Conservation (phyloP, 2,329 filamentous ascomycete species). For the Aspergillus calidoustus region DNA sequence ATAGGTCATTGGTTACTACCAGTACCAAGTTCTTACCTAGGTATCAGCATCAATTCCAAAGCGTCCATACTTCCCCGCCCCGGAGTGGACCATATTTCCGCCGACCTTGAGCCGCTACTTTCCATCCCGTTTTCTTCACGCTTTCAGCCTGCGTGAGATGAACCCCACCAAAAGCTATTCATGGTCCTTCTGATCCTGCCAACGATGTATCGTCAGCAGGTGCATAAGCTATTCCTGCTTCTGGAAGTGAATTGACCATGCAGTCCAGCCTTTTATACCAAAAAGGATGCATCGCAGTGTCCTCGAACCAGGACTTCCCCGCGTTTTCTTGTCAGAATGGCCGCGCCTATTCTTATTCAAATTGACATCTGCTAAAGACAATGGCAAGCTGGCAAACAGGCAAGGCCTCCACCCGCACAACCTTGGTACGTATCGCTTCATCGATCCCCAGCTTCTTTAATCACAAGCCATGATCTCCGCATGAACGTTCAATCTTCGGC, state of each 20-base stretch:
- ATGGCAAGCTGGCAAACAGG: no score
- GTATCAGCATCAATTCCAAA: background rate
- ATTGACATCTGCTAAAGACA: background rate
- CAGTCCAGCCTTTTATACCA: background rate
- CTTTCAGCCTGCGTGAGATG: background rate
- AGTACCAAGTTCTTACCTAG: no score
- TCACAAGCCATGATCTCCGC: background rate
- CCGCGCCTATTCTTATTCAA: background rate
- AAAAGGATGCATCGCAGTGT: background rate
- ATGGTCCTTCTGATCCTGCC: background rate
- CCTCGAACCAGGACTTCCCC: background rate
- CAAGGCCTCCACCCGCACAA: background rate
- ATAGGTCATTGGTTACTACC: no score
- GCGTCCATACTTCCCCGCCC: background rate
- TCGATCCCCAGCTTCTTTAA: background rate
- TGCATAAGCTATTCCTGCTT: background rate
- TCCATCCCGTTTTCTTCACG: slow-evolving; percentile 10
- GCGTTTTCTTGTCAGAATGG: background rate
- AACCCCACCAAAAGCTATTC: slow-evolving; percentile 10
- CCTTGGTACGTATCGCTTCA: background rate
- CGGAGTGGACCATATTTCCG: slow-evolving; percentile 13
- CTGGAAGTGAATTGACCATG: background rate
- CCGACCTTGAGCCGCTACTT: slow-evolving; percentile 18
- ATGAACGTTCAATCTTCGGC: background rate
- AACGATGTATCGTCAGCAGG: background rate